Base-by-base conservation (phyloP, 2,329 filamentous ascomycete species). In the Aspergillus spinulosporus region DNA sequence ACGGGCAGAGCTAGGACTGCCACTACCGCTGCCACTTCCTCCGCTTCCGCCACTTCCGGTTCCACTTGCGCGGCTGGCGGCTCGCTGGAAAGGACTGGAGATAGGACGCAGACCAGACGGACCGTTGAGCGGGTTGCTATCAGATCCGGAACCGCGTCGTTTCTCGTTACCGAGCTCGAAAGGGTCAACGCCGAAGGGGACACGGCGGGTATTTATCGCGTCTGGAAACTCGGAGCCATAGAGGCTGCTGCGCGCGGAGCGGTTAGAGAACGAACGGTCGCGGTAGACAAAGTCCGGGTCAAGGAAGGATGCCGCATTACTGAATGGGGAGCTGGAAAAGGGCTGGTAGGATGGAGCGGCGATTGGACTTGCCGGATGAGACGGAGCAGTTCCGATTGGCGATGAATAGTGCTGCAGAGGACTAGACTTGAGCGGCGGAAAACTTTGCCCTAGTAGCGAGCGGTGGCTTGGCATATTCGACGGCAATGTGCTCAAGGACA, bases 61-160 rank as follows among this genome's bases (percentile, higher is more conserved):
- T 46, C 78, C 79, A 60, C 80, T 82, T 49, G 75, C 78, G 58
- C 78, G 76, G 66, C 79, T 82, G 50, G 74, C 78, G 36, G 67
- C 70, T 62, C 72, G 68, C 34, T 69, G 70, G 50, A 74, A 75
- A 45, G 74, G 71, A 40, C 72, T 76, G 49, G 72, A 63, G 51
- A 66, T 68, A 14, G 68, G 70, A 56, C 68, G 71, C 47, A 68
- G 65, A 60, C 72, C 74, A 3, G 34, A 37, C 7, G 73, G 72
- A 54, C 29, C 44, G 44, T 73, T 72, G 11, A 70, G 64, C 49
- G 65, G 66, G 52, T 66, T 70, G 46, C 66, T 63, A 40, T 74
- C 64, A 31, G 67, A 73, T 55, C 65, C 65, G 28, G 68, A 64
- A 43, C 69, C 65, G 45, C 65, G 67, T 52, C 64, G 61, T 57